Evolutionary conservation across 495 filamentous ascomycete species (phyloP), one percentile per base, ranked within the genome.

Genomic region (Penicillium paradoxum): DNA sequence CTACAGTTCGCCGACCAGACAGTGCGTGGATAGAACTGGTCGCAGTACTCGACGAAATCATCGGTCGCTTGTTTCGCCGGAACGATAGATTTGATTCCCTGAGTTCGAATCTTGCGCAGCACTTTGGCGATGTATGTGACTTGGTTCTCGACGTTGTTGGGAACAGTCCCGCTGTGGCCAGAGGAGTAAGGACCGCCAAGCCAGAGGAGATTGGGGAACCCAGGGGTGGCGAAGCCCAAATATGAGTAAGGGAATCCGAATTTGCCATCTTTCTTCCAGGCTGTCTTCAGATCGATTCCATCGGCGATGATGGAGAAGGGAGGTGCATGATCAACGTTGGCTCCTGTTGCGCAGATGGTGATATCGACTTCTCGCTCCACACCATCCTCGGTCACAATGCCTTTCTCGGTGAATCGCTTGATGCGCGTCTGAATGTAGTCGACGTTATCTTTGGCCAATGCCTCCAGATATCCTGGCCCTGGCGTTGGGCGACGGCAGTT

Each of bases 401-500:
- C 81, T 1, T 67, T 81, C 25, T 70, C 69, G 0, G 80, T 85
- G 58, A 88, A 80, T 7, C 68, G 65, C 40, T 74, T 57, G 62
- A 89, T 89, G 18, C 64, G 72, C 0, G 72, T 74, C 40, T 70
- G 70, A 59, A 87, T 79, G 53, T 83, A 82, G 47, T 73, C 68
- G 24, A 84, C 83, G 51, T 90, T 88, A 17, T 78, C 72, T 62
- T 84, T 74, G 2, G 76, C 68, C 40, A 90, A 66, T 13, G 85
- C 79, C 56, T 89, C 86, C 15, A 90, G 78, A 61, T 89, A 90
- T 0, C 83, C 84, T 6, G 83, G 83, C 0, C 85, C 87, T 0
- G 86, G 86, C 0, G 87, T 90, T 0, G 88, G 72, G 13, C 87
- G 82, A 41, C 85, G 79, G 58, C 86, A 90, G 61, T 82, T 79